Evolutionary conservation across 169 alveolate species (phyloP).

Genomic region (Cryptosporidium tyzzeri): DNA sequence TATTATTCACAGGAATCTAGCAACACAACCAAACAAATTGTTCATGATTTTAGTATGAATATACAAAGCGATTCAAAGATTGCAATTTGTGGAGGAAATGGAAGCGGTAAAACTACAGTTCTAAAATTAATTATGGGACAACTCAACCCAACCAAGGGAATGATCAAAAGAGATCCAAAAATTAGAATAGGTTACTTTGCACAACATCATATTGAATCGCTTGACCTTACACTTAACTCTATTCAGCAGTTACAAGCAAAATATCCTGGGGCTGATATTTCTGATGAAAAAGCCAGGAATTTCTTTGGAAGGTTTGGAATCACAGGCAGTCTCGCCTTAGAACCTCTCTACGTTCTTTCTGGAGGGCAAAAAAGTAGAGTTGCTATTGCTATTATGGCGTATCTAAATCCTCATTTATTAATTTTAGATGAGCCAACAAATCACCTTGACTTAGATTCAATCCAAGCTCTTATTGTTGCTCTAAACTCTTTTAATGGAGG

Average conservation of each 20-base stretch:
- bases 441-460: slow-evolving; percentile 97
- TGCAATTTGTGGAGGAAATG: slow-evolving; percentile 98
- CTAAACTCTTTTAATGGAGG: slow-evolving; percentile 95
- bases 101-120: slow-evolving; percentile 97
- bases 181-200: slow-evolving; percentile 94
- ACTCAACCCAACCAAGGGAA: slow-evolving; percentile 90
- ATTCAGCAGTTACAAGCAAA: slow-evolving; percentile 92
- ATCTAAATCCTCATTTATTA: slow-evolving; percentile 94
- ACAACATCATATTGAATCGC: slow-evolving; percentile 95
- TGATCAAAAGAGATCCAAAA: slow-evolving; percentile 90
- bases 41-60: slow-evolving; percentile 79
- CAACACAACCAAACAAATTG: slow-evolving; percentile 73
- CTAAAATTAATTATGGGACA: slow-evolving; percentile 91
- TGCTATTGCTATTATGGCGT: slow-evolving; percentile 95
- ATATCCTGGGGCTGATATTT: slow-evolving; percentile 86
- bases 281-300: slow-evolving; percentile 89
- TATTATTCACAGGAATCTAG: slow-evolving; percentile 24
- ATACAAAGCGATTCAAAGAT: slow-evolving; percentile 89
- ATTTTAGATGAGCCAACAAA: slow-evolving; percentile 98
- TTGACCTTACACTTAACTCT: slow-evolving; percentile 94
- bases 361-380: slow-evolving; percentile 98
- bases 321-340: slow-evolving; percentile 93
- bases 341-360: slow-evolving; percentile 95
- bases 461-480: slow-evolving; percentile 96
- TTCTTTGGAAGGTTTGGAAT: slow-evolving; percentile 95